phyloP scores from a whole-genome alignment of 169 alveolate genomes.

The Neospora caninum region DNA sequence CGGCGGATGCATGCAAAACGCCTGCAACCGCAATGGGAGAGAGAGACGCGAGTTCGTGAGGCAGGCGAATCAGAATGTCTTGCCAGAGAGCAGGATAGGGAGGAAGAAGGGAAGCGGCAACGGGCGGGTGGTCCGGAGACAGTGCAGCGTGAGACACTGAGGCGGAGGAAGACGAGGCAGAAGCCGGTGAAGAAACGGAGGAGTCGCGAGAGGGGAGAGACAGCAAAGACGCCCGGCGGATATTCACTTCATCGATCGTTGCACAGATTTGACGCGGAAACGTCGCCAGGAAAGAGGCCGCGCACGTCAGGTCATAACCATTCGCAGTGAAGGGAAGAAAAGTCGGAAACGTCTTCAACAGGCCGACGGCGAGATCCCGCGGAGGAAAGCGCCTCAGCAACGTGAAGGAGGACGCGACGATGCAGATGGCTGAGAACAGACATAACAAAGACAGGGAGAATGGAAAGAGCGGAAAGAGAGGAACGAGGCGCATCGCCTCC shows the following conservation, averaged over 20 bases:
- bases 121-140: no score
- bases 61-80: background rate
- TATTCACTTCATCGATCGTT: background rate
- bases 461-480: background rate
- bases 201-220: background rate
- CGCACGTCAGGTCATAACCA: slow-evolving; percentile 5
- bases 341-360: background rate
- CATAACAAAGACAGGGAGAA: slow-evolving; percentile 2
- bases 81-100: slow-evolving; percentile 27
- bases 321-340: background rate
- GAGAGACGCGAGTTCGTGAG: slow-evolving; percentile 29
- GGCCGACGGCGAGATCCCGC: background rate
- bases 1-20: background rate
- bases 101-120: background rate
- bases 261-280: background rate
- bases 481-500: no score
- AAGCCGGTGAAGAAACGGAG: background rate
- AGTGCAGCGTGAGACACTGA: no score
- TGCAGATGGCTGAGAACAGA: slow-evolving; percentile 14
- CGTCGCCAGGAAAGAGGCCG: background rate
- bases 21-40: slow-evolving; percentile 36
- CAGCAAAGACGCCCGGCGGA: background rate
- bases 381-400: slow-evolving; percentile 5
- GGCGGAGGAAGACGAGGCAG: background rate
- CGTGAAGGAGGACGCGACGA: slow-evolving; percentile 17